phyloP scores from a whole-genome alignment of 2,329 filamentous ascomycete genomes.

The Cryphonectria naterciae region DNA sequence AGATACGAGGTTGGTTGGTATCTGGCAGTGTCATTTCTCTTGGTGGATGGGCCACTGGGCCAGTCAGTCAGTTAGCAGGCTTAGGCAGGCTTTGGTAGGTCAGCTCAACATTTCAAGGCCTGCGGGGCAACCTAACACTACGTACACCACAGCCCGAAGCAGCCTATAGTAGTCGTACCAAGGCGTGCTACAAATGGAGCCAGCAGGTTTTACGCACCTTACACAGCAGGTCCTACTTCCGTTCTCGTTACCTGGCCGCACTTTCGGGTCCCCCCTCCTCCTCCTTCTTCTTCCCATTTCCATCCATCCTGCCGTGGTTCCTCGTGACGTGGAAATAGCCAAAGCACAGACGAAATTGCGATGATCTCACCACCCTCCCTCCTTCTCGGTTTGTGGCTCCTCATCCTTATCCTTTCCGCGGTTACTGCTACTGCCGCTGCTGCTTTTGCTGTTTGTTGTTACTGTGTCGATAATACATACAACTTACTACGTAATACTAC shows the following conservation, averaged over 20 bases:
- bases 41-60: background rate
- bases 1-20: background rate
- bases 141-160: background rate
- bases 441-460: background rate
- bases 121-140: background rate
- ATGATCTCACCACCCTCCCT: conserved; percentile 22
- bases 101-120: background rate
- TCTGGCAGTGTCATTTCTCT: background rate
- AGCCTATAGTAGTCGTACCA: background rate
- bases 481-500: background rate
- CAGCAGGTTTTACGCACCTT: background rate
- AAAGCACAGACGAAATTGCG: conserved; percentile 24
- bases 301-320: background rate
- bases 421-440: background rate
- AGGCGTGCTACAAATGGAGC: background rate
- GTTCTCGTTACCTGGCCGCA: background rate
- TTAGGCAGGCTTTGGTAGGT: background rate
- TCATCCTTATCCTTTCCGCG: background rate
- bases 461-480: background rate
- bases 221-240: background rate
- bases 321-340: conserved; percentile 12
- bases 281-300: background rate
- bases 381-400: background rate
- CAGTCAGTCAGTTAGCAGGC: background rate
- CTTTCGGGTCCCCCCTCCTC: background rate